These are phyloP conservation scores for Funneliformis mosseae DNA, from an alignment of 192 early-diverging fungal genomes.

Conservation along the genomic window DNA sequence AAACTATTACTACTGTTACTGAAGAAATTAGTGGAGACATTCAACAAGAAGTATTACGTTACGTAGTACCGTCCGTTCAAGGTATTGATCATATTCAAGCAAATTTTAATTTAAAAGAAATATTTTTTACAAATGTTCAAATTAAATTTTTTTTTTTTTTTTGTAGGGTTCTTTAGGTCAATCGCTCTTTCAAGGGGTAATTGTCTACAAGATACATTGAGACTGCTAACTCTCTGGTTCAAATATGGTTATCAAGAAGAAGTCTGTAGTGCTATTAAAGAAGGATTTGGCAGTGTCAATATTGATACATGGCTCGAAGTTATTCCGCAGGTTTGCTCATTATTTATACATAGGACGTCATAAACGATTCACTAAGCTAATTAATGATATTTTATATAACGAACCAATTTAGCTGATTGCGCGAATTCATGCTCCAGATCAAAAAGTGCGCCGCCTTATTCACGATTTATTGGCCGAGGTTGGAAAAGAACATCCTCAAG, in stretches of 20 bases:
- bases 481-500: conserved; percentile 94
- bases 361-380: not conserved
- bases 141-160: not conserved
- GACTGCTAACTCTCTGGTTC: conserved; percentile 93
- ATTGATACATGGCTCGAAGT: conserved; percentile 97
- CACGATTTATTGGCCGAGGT: conserved; percentile 88
- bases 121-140: not conserved
- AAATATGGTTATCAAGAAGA: conserved; percentile 89
- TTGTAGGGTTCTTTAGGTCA: conserved; percentile 83
- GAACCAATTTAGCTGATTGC: conserved; percentile 71
- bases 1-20: not conserved
- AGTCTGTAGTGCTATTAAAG: conserved; percentile 79
- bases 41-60: conserved; percentile 53
- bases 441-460: conserved; percentile 79
- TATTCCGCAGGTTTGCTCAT: conserved; percentile 73
- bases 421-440: conserved; percentile 79
- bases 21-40: conserved; percentile 6
- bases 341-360: not conserved
- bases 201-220: conserved; percentile 92
- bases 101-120: conserved; percentile 23
- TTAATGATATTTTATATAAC: not conserved
- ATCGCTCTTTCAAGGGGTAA: conserved; percentile 85
- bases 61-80: conserved; percentile 88
- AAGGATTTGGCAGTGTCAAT: conserved; percentile 80
- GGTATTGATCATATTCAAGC: not conserved